Evolutionary conservation across 768 basidiomycete species (phyloP).

Genomic region (Phanerochaete sordida): DNA sequence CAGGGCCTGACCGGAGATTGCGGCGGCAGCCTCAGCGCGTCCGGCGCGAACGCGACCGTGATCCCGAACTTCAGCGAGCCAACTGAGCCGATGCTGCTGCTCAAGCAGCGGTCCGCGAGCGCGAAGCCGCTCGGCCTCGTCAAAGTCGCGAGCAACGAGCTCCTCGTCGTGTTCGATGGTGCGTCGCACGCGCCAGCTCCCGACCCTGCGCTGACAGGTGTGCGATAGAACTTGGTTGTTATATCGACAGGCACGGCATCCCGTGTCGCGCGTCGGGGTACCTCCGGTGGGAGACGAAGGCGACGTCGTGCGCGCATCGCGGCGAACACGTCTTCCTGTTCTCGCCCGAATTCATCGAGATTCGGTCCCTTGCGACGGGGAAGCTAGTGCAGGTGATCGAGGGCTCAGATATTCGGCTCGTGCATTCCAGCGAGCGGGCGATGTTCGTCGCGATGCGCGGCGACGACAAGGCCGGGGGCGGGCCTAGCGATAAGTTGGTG

Average conservation of each 20-base stretch:
- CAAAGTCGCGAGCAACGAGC: conserved; percentile 47
- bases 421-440: conserved; percentile 47
- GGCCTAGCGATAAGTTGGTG: conserved; percentile 46
- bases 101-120: conserved; percentile 57
- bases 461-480: conserved; percentile 32
- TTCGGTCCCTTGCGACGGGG: conserved; percentile 61
- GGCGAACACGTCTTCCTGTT: conserved; percentile 67
- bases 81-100: conserved; percentile 38
- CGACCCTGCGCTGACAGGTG: neutral
- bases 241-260: conserved; percentile 65
- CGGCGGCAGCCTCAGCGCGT: conserved; percentile 36
- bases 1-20: conserved; percentile 15
- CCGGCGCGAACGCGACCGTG: conserved; percentile 30
- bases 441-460: conserved; percentile 67
- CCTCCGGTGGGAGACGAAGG: conserved; percentile 78
- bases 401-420: conserved; percentile 61
- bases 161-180: conserved; percentile 78
- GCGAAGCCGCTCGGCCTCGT: conserved; percentile 68
- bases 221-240: conserved; percentile 67
- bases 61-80: conserved; percentile 56
- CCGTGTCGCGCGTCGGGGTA: conserved; percentile 60
- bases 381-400: conserved; percentile 82
- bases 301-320: conserved; percentile 56
- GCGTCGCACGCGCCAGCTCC: neutral
- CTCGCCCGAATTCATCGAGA: conserved; percentile 72